Percentiles rank a stretch among this genome's conserved stretches.
These are phyloP conservation scores for Fusarium liriodendri DNA, from an alignment of 2,329 filamentous ascomycete species.

Conservation along the genomic window DNA sequence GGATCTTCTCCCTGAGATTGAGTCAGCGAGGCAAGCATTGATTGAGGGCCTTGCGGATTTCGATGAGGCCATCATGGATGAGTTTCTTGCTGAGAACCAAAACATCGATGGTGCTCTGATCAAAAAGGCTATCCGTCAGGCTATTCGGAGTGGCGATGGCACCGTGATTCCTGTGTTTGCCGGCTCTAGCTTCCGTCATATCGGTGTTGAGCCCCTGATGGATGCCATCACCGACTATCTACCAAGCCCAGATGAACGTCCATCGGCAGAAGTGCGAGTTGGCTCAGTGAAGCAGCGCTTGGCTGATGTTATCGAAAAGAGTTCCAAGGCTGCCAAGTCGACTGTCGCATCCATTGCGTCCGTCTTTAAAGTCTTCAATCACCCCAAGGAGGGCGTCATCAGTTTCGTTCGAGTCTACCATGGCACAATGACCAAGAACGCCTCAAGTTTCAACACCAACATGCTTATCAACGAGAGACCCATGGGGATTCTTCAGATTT, in stretches of 20 bases:
- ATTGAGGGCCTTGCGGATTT: conserved; percentile 89
- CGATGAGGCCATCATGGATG: conserved; percentile 87
- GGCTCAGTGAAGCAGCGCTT: conserved; percentile 61
- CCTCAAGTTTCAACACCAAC: conserved; percentile 87
- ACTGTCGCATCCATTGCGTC: conserved; percentile 66
- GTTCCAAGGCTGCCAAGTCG: conserved; percentile 50
- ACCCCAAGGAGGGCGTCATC: conserved; percentile 85
- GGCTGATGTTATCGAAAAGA: conserved; percentile 53
- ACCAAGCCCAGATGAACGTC: conserved; percentile 83
- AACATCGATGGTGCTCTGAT: conserved; percentile 77
- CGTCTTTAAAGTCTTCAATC: conserved; percentile 95
- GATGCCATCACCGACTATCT: conserved; percentile 90
- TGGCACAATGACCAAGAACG: conserved; percentile 79
- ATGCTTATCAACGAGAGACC: conserved; percentile 82
- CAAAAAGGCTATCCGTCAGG: conserved; percentile 78
- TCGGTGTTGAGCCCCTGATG: conserved; percentile 91
- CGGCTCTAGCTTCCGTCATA: conserved; percentile 92
- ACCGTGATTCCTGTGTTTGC: conserved; percentile 88
- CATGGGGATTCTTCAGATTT: conserved; percentile 87
- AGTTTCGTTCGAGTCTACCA: conserved; percentile 95
- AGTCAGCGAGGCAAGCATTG: conserved; percentile 79
- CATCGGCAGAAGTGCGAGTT: conserved; percentile 81
- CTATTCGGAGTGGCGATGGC: conserved; percentile 75
- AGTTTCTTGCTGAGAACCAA: conserved; percentile 82
- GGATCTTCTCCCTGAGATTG: conserved; percentile 74